These are phyloP conservation scores for Boletus rubropictus DNA, from an alignment of 768 basidiomycete genomes.

Conservation along the genomic window DNA sequence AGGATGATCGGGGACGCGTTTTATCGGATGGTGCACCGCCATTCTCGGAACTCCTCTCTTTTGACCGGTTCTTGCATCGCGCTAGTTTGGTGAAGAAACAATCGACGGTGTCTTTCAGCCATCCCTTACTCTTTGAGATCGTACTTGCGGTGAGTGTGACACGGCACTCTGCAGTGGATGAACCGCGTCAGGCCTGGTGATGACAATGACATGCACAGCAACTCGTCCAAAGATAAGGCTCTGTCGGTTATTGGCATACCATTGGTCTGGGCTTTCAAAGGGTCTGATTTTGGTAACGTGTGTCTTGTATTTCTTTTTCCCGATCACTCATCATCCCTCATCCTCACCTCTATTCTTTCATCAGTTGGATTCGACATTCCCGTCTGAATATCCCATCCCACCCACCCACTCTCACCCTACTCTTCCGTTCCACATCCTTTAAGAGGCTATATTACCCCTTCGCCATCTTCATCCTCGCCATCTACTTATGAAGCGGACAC, in stretches of 20 bases:
- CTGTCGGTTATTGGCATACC: constrained; percentile 6
- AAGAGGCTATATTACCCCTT: constrained; percentile 4
- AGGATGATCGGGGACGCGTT: not conserved
- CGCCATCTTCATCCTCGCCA: not conserved
- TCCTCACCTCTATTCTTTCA: too few species aligned
- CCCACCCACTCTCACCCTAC: constrained; percentile 23
- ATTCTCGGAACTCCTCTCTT: constrained; percentile 39
- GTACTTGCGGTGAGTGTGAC: constrained; percentile 8
- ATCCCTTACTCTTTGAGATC: constrained; percentile 47
- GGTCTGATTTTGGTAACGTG: constrained; percentile 29
- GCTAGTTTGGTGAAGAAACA: constrained; percentile 36
- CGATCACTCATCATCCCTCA: not conserved
- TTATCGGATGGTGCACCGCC: constrained; percentile 33
- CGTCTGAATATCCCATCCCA: constrained; percentile 33
- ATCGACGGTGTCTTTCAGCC: constrained; percentile 28
- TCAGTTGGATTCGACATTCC: constrained; percentile 33
- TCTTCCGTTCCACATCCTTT: constrained; percentile 12
- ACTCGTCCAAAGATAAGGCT: too few species aligned
- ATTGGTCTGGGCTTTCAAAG: constrained; percentile 9
- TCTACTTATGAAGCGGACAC: not conserved
- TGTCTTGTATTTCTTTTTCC: not conserved
- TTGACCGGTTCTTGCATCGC: constrained; percentile 43
- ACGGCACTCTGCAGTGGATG: constrained; percentile 18
- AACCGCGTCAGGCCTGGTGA: not conserved
- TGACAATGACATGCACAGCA: too few species aligned